Base-by-base conservation (phyloP, 192 early-diverging fungal genomes). In the Entomortierella parvispora region DNA sequence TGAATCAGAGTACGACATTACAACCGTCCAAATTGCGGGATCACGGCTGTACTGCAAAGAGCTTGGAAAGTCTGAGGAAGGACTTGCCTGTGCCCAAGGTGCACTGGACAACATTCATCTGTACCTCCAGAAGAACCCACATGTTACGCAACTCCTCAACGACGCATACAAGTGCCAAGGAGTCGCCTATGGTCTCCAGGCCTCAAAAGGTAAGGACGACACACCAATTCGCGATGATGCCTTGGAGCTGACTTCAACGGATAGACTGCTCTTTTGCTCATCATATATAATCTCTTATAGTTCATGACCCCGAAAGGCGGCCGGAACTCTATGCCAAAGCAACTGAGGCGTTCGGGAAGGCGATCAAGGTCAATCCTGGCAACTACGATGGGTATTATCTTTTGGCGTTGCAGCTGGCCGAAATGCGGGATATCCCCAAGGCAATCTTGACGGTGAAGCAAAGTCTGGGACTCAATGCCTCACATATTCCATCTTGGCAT, bases 401-500 rank as follows among this genome's bases (percentile, higher is more conserved):
- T 42, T 81, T 91, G 23, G 90, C 90, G 0, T 80, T 90, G 2
- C 90, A 93, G 81, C 85, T 86, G 32, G 92, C 91, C 6, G 75
- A 88, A 25, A 90, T 87, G 62, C 85, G 90, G 18, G 85, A 92
- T 33, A 82, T 90, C 25, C 32, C 76, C 7, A 81, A 84, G 33
- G 91, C 93, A 6, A 85, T 87, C 10, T 48, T 57, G 17, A 60
- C 82, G 15, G 80, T 87, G 3, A 89, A 84, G 57, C 81, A 85
- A 34, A 87, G 87, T 4, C 60, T 91, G 23, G 69, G 65, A 31
- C 57, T 90, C 43, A 82, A 89, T 29, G 56, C 86, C 0, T 63
- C 68, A 8, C 84, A 91, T 45, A 80, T 91, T 34, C 85, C 89
- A 32, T 90, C 92, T 11, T 94, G 91, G 91, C 90, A 94, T 63